Conservation (phyloP, 176 grass and related monocot species). For the Eleusine indica region DNA sequence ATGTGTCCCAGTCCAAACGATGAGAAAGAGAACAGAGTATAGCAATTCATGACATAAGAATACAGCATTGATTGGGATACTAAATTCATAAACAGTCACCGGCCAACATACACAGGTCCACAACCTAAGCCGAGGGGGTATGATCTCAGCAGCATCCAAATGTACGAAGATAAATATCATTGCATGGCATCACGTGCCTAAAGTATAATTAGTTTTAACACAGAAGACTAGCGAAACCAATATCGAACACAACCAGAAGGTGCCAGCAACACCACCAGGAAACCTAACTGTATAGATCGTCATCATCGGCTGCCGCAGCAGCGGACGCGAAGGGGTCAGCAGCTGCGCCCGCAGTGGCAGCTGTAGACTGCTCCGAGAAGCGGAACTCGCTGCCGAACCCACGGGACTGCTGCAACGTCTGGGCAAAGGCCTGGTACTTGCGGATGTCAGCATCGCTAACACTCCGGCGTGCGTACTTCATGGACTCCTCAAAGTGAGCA, state of each 20-base stretch:
- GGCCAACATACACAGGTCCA: not conserved
- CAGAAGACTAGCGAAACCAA: not conserved
- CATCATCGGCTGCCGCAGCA: constrained; percentile 52
- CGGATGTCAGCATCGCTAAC: constrained; percentile 77
- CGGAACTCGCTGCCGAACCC: constrained; percentile 85
- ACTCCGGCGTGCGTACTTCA: constrained; percentile 80
- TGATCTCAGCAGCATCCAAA: constrained; percentile 17
- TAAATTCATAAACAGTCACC: constrained; percentile 7
- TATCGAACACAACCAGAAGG: constrained; percentile 29
- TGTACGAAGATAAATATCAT: constrained; percentile 45
- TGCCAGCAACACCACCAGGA: not conserved
- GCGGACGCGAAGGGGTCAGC: constrained; percentile 57
- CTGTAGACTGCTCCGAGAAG: constrained; percentile 52
- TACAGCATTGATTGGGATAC: not conserved
- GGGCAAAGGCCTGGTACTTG: constrained; percentile 82
- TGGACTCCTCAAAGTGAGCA: constrained; percentile 78
- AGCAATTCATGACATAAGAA: not conserved
- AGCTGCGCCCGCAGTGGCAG: constrained; percentile 18
- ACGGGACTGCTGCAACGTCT: constrained; percentile 80
- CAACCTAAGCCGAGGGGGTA: not conserved
- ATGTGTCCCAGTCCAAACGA: too few relatives aligned
- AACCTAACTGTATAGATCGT: constrained; percentile 76
- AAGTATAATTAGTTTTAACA: constrained; percentile 40
- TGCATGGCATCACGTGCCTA: constrained; percentile 29
- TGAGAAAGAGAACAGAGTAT: not conserved